Conservation (phyloP, 768 basidiomycete species). For the Saitozyma podzolica region DNA sequence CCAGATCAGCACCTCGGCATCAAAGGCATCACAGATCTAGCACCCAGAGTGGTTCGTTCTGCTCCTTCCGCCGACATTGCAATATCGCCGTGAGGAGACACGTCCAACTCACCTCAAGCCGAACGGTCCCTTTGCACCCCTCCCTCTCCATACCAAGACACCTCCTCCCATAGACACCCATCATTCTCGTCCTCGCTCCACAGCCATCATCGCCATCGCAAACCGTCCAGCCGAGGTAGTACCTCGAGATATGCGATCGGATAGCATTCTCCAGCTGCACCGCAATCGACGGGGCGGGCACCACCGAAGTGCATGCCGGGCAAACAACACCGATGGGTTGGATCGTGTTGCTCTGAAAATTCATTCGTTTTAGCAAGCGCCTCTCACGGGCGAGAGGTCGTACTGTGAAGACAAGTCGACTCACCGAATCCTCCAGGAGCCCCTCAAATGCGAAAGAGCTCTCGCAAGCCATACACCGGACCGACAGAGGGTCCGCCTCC, state of each 20-base stretch:
- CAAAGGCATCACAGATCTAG: no score
- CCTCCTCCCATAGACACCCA: constrained; percentile 84
- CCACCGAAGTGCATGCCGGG: constrained; percentile 61
- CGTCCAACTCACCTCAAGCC: constrained; percentile 67
- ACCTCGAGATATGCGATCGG: constrained; percentile 69
- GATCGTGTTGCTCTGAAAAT: constrained; percentile 66
- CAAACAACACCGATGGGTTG: constrained; percentile 69
- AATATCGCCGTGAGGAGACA: not conserved
- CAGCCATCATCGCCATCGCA: constrained; percentile 82
- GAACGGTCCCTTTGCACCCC: constrained; percentile 69
- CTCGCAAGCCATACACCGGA: constrained; percentile 77
- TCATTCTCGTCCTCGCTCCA: constrained; percentile 79
- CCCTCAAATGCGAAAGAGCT: constrained; percentile 53
- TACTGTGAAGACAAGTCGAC: constrained; percentile 7
- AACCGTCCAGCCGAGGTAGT: constrained; percentile 85
- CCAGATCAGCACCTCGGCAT: not conserved
- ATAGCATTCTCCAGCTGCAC: constrained; percentile 86
- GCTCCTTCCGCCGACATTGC: not conserved
- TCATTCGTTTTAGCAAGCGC: constrained; percentile 1
- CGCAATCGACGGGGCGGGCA: constrained; percentile 67
- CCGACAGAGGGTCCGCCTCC: constrained; percentile 67
- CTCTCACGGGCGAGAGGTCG: not conserved
- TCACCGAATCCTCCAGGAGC: constrained; percentile 49
- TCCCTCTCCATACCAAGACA: constrained; percentile 62
- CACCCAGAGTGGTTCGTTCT: not conserved